Conservation (phyloP, 2,329 filamentous ascomycete genomes). For the Stagonosporopsis tanaceti region DNA sequence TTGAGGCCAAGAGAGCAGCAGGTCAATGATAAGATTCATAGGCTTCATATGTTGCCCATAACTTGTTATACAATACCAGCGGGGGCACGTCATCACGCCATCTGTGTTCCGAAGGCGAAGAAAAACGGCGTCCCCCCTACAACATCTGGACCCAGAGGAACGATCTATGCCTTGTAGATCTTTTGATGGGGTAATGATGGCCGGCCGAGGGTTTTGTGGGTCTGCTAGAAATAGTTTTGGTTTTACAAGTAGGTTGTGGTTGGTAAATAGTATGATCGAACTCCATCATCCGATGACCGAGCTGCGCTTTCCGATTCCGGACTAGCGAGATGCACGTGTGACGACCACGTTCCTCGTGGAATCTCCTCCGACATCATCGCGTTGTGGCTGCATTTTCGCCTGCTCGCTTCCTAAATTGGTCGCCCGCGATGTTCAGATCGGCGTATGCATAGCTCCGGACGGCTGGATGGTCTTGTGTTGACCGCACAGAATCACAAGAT, state of each 20-base stretch:
- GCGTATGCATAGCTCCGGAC: not conserved
- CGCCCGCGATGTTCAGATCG: not conserved
- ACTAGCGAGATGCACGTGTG: not conserved
- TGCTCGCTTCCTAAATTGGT: not conserved
- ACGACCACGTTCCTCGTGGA: not conserved
- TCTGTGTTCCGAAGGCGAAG: not conserved
- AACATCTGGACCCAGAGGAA: not conserved
- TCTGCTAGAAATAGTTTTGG: not conserved
- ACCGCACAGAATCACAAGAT: not conserved
- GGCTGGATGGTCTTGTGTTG: not conserved
- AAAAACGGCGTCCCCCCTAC: not conserved
- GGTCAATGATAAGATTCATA: not conserved
- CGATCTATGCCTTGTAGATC: constrained; percentile 1
- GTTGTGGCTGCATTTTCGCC: too few relatives aligned
- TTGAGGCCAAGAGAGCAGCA: too few relatives aligned
- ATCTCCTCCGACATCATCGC: not conserved
- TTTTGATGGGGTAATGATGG: constrained; percentile 1
- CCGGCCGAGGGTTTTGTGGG: constrained; percentile 3
- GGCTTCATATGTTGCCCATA: not conserved
- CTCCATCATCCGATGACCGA: not conserved
- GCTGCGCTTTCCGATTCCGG: not conserved
- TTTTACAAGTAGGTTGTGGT: not conserved
- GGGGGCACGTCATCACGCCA: not conserved
- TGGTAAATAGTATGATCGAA: constrained; percentile 1
- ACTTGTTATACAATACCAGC: not conserved